Evolutionary conservation across 495 filamentous ascomycete species (phyloP).

Genomic region (Talaromyces liani): DNA sequence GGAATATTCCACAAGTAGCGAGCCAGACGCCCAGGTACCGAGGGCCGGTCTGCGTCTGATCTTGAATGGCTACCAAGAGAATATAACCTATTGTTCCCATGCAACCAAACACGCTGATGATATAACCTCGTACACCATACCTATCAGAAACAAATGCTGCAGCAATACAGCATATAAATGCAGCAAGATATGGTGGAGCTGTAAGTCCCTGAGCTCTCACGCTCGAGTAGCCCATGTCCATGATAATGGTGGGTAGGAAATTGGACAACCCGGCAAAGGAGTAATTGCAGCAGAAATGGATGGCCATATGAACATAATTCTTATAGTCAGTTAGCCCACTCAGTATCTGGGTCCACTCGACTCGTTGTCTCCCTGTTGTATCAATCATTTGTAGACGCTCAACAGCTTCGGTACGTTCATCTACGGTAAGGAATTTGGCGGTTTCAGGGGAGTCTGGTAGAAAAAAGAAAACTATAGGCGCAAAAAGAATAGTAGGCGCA

Average conservation of each 20-base stretch:
- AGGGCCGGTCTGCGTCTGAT: constrained; percentile 32
- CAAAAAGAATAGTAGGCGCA: constrained; percentile 56
- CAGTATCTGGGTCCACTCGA: constrained; percentile 17
- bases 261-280: constrained; percentile 47
- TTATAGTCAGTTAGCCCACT: constrained; percentile 21
- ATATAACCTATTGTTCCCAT: constrained; percentile 62
- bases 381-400: constrained; percentile 21
- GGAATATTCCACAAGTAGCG: constrained; percentile 56
- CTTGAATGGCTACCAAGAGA: constrained; percentile 43
- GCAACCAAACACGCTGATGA: constrained; percentile 50
- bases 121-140: constrained; percentile 51
- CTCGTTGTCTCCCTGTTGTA: constrained; percentile 15
- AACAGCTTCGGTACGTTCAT: constrained; percentile 36
- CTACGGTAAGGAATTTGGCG: constrained; percentile 55
- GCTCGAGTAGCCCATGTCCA: constrained; percentile 58
- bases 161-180: constrained; percentile 53
- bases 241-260: constrained; percentile 66
- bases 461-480: constrained; percentile 50
- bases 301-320: constrained; percentile 21
- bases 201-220: constrained; percentile 65
- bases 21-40: constrained; percentile 57
- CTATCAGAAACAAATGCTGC: constrained; percentile 59
- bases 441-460: constrained; percentile 61
- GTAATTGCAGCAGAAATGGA: constrained; percentile 25
- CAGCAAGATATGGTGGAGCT: constrained; percentile 65